A percentile compares a stretch with the other conserved stretches of the same genome.
phyloP scores from a whole-genome alignment of 169 alveolate genomes.

The Plasmodium fragile region DNA sequence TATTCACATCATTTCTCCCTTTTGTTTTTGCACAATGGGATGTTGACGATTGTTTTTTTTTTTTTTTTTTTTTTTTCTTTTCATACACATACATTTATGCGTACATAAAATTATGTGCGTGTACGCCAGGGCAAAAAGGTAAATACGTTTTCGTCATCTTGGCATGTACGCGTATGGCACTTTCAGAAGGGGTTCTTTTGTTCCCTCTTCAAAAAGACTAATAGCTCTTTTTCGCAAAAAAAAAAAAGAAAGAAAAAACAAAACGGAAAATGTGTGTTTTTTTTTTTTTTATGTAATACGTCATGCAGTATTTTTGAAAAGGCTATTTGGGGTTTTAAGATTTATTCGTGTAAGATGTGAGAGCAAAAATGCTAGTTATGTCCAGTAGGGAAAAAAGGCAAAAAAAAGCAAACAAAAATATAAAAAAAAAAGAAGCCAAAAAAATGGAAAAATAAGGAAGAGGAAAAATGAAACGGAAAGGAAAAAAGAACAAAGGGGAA shows the following conservation, averaged over 20 bases:
- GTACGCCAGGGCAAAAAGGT: neutral
- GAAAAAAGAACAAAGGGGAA: neutral
- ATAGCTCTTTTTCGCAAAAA: neutral
- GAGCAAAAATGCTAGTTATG: neutral
- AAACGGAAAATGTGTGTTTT: neutral
- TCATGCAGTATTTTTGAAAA: neutral
- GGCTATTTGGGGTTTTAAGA: neutral
- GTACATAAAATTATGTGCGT: neutral
- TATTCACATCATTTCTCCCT: neutral
- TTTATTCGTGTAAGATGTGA: neutral
- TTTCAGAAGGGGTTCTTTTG: neutral
- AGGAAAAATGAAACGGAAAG: neutral
- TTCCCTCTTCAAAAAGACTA: neutral
- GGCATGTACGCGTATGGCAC: neutral
- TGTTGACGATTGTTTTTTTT: neutral
- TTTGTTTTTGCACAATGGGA: neutral
- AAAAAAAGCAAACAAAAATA: neutral
- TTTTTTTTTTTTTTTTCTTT: neutral
- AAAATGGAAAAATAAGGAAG: neutral
- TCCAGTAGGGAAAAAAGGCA: neutral
- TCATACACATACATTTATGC: neutral
- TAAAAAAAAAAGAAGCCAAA: neutral
- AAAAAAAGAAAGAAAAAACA: neutral
- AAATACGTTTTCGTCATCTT: neutral
- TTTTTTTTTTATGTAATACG: neutral